phyloP scores from a whole-genome alignment of 345 rosid species.

The Hirschfeldia incana region DNA sequence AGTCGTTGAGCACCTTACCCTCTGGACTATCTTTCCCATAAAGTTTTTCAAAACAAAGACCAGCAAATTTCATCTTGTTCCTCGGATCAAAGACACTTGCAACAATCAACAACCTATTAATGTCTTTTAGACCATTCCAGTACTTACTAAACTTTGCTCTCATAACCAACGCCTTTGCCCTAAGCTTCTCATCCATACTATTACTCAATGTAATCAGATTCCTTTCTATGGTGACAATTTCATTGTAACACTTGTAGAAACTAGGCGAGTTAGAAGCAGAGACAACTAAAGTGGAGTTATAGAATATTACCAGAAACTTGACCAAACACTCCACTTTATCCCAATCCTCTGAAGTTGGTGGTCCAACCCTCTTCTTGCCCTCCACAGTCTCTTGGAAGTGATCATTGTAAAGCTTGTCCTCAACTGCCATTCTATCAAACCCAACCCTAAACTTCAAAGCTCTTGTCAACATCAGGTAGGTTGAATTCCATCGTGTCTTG shows the following conservation, averaged over 20 bases:
- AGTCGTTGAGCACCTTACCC: not conserved
- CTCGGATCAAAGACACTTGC: not conserved
- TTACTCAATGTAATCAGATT: not conserved
- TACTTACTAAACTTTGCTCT: not conserved
- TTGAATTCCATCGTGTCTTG: too few relatives aligned
- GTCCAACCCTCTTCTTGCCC: not conserved
- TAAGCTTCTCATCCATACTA: not conserved
- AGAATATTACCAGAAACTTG: not conserved
- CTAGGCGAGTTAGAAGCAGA: too few relatives aligned
- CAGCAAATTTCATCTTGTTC: not conserved
- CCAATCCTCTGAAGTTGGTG: not conserved
- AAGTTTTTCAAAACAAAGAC: not conserved
- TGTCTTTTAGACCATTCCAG: not conserved
- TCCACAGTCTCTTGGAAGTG: not conserved
- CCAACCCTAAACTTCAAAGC: too few relatives aligned
- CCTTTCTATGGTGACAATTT: not conserved
- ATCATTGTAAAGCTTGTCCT: too few relatives aligned
- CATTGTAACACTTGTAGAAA: too few relatives aligned
- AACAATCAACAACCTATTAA: not conserved
- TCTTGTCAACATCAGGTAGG: too few relatives aligned
- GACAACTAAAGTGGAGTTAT: too few relatives aligned
- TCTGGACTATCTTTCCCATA: not conserved
- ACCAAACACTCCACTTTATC: not conserved
- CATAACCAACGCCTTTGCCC: not conserved
- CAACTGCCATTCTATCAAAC: too few relatives aligned